phyloP scores from a whole-genome alignment of 352 stramenopile genomes.

The Phytophthora meadii region DNA sequence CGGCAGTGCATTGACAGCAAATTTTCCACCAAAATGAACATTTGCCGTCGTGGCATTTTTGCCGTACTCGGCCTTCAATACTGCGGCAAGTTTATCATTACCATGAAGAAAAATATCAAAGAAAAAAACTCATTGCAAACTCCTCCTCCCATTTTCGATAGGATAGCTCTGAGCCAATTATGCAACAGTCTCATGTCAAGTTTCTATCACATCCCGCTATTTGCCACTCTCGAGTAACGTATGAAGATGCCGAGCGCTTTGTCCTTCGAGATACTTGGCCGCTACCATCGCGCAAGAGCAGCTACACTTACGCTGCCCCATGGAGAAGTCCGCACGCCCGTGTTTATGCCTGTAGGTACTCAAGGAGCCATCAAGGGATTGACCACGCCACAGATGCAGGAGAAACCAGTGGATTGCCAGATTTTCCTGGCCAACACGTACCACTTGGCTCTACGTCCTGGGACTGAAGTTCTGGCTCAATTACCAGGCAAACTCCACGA shows the following conservation, averaged over 20 bases:
- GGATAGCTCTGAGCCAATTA: slow-evolving; percentile 12
- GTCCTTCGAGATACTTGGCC: slow-evolving; percentile 53
- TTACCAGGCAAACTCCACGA: slow-evolving; percentile 93
- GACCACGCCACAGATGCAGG: slow-evolving; percentile 80
- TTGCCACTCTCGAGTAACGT: slow-evolving; percentile 1
- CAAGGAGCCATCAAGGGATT: slow-evolving; percentile 97
- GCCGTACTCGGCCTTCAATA: slow-evolving; percentile 6
- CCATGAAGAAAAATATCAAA: slow-evolving; percentile 26
- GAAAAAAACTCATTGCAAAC: slow-evolving; percentile 12
- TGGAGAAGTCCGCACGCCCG: slow-evolving; percentile 89
- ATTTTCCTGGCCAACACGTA: slow-evolving; percentile 99
- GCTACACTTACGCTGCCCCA: slow-evolving; percentile 84
- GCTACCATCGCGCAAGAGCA: slow-evolving; percentile 68
- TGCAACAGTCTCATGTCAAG: background rate
- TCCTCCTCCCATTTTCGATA: background rate
- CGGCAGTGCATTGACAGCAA: slow-evolving; percentile 18
- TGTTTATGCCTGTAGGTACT: slow-evolving; percentile 98
- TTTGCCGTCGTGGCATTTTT: slow-evolving; percentile 19
- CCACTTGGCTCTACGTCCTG: slow-evolving; percentile 95
- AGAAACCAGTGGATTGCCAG: slow-evolving; percentile 73
- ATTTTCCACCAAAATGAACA: slow-evolving; percentile 19
- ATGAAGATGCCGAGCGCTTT: slow-evolving; percentile 61
- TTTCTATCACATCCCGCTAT: slow-evolving; percentile 22
- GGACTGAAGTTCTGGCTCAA: slow-evolving; percentile 83
- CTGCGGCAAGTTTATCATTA: slow-evolving; percentile 24